Evolutionary conservation across 805 yeast genomes (phyloP).

Genomic region (Dipodascus geniculatus): DNA sequence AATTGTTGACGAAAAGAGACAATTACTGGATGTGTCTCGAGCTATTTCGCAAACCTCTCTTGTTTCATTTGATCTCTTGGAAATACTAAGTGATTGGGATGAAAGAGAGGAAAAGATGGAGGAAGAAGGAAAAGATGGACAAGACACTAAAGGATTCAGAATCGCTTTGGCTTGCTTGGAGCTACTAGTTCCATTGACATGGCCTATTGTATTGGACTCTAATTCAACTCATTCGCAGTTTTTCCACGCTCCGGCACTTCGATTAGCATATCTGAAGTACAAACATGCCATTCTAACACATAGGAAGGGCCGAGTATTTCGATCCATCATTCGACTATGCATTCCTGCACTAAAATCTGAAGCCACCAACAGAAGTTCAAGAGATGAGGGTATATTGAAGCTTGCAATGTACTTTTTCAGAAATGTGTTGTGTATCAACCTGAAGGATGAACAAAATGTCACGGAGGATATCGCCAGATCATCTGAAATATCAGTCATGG

Average conservation of each 20-base stretch:
- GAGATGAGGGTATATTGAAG: constrained; percentile 64
- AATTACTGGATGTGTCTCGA: constrained; percentile 69
- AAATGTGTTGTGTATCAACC: constrained; percentile 69
- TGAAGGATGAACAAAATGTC: constrained; percentile 43
- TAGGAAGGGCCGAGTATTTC: constrained; percentile 49
- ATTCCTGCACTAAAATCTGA: constrained; percentile 33
- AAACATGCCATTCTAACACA: constrained; percentile 54
- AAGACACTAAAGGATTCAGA: constrained; percentile 25
- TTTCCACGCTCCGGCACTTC: constrained; percentile 44
- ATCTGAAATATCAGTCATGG: constrained; percentile 44
- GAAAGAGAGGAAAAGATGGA: constrained; percentile 13
- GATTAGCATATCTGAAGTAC: constrained; percentile 56
- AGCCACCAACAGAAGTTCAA: constrained; percentile 41
- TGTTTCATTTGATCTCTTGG: constrained; percentile 58
- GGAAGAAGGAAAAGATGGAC: constrained; percentile 17
- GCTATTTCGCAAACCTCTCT: constrained; percentile 77
- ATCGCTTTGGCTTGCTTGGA: constrained; percentile 67
- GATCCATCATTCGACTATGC: constrained; percentile 58
- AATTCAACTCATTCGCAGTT: constrained; percentile 47
- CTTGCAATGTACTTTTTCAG: constrained; percentile 64
- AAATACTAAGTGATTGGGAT: constrained; percentile 70
- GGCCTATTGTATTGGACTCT: constrained; percentile 63
- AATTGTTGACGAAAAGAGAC: constrained; percentile 63
- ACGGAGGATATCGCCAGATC: constrained; percentile 58
- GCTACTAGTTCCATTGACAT: constrained; percentile 68